Conservation (phyloP, 2,329 filamentous ascomycete species). For the Cytospora chrysosperma region DNA sequence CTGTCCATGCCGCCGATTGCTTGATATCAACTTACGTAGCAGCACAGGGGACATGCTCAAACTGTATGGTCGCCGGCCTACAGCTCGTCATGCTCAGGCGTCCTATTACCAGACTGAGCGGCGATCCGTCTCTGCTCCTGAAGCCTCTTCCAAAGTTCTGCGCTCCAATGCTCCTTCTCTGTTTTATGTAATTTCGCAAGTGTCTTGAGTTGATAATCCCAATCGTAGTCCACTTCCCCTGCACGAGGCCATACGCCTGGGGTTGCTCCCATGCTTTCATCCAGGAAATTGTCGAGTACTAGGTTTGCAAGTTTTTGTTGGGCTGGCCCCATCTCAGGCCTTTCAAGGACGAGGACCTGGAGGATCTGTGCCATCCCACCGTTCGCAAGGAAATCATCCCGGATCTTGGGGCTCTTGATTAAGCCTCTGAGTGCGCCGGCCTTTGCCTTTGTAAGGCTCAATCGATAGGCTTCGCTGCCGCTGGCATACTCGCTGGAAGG, state of each 20-base stretch:
- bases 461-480: conserved; percentile 17
- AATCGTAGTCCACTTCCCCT: conserved; percentile 45
- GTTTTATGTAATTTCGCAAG: conserved; percentile 39
- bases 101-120: background rate
- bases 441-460: conserved; percentile 36
- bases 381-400: conserved; percentile 53
- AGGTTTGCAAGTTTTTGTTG: conserved; percentile 57
- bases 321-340: conserved; percentile 49
- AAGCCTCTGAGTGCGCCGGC: conserved; percentile 56
- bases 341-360: conserved; percentile 48
- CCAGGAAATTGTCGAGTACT: conserved; percentile 65
- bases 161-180: conserved; percentile 46
- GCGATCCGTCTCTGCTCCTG: conserved; percentile 29
- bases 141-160: conserved; percentile 40
- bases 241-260: conserved; percentile 55
- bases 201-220: conserved; percentile 53
- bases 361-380: conserved; percentile 56
- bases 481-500: conserved; percentile 26
- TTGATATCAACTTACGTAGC: background rate
- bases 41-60: background rate
- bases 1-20: background rate
- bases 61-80: background rate
- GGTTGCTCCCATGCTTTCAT: conserved; percentile 60
- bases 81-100: conserved; percentile 13
- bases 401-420: conserved; percentile 52